Base-by-base conservation (phyloP, 495 filamentous ascomycete genomes). In the Lophiotrema nucula region DNA sequence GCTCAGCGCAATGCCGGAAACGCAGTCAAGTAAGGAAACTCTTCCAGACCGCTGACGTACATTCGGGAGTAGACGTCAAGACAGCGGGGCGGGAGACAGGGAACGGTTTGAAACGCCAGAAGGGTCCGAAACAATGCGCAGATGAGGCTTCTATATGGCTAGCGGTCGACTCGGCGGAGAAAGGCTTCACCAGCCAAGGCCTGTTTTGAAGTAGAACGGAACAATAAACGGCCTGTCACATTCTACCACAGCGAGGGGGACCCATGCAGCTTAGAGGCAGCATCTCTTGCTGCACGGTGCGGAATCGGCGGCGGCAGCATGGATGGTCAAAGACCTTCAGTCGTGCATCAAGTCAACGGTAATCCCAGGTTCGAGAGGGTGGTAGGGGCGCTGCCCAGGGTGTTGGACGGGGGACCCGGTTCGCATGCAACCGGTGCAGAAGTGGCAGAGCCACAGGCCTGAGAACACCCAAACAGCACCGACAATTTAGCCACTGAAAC, bases 171-270 rank as follows among this genome's bases (percentile, higher is more conserved):
- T 18, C 21, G 58, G 46, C 42, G 45, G 46, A 53, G 49, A 25
- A 24, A 16, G 33, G 11, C 28, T 54, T 45, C 43, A 53, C 35
- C 23, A 53, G 53, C 53, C 60, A 58, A 64, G 53, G 60, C 54
- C 41, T 54, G 55, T 49, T 58, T 50, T 60, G 50, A 21, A 52
- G 46, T 47, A 41, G 55, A 50, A 60, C 33, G 61, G 61, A 52
- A 60, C 56, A 60, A 60, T 60, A 58, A 50, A 47, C 56, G 8
- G 62, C 62, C 56, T 61, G 62, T 61, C 62, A 65, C 62, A 56
- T 56, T 58, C 52, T 47, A 26, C 51, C 41, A 39, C 46, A 41
- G 33, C 62, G 47, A 57, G 51, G 62, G 42, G 45, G 43, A 44
- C 56, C 61, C 61, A 58, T 58, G 55, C 56, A 57, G 51, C 51